Evolutionary conservation across 169 alveolate genomes (phyloP).

Genomic region (Besnoitia besnoiti): DNA sequence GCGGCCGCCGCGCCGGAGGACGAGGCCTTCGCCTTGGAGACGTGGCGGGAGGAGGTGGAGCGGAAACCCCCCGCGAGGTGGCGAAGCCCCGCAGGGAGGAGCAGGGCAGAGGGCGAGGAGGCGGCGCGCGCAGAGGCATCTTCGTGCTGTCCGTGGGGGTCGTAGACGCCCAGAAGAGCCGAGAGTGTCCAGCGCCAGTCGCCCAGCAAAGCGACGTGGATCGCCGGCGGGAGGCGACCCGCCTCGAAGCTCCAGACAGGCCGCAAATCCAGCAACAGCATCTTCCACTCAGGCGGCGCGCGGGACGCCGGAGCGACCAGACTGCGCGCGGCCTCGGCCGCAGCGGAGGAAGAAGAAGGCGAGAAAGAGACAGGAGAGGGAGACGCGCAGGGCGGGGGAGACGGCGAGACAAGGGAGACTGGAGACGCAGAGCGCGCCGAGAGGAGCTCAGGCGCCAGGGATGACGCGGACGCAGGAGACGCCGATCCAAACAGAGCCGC

Average conservation of each 20-base stretch:
- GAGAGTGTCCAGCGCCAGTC: slow-evolving; percentile 64
- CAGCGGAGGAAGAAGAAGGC: not conserved
- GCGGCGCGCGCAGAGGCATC: not conserved
- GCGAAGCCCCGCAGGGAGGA: not conserved
- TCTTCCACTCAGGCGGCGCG: slow-evolving; percentile 53
- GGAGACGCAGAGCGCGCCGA: not conserved
- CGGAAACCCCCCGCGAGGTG: slow-evolving; percentile 22
- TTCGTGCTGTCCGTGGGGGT: slow-evolving; percentile 6
- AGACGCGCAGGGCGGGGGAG: not conserved
- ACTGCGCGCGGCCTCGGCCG: not conserved
- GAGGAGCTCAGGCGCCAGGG: not conserved
- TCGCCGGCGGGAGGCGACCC: slow-evolving; percentile 65
- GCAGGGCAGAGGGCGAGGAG: slow-evolving; percentile 1
- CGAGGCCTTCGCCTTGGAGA: not conserved
- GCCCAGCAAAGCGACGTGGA: slow-evolving; percentile 55
- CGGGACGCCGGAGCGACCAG: slow-evolving; percentile 13
- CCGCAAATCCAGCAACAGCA: slow-evolving; percentile 60
- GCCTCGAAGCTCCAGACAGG: slow-evolving; percentile 63
- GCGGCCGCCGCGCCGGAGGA: no score
- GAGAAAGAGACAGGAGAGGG: not conserved
- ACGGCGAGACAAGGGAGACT: not conserved
- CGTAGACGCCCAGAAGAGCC: slow-evolving; percentile 59
- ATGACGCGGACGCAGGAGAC: not conserved
- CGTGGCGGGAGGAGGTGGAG: not conserved
- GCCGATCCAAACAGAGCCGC: not conserved